Base-by-base conservation (phyloP, 2,329 filamentous ascomycete species). In the Apiospora pterosperma region DNA sequence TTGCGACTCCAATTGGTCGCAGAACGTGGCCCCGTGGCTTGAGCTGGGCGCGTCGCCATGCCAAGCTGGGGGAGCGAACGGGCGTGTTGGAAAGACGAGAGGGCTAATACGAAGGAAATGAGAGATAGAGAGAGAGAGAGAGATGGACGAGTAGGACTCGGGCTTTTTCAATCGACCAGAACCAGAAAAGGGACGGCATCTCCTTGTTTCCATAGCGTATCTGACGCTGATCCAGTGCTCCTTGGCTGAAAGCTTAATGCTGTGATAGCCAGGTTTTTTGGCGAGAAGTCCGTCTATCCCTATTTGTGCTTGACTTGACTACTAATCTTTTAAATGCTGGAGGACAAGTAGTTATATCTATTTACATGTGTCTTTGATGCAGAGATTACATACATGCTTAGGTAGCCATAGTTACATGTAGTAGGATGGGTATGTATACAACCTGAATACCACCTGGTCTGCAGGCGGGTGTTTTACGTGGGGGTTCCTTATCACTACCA, bases 181-280 rank as follows among this genome's bases (percentile, higher is more conserved):
- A 55, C 34, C 48, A 34, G 48, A 34, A 55, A 55, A 55, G 48
- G 48, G 48, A 55, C 48, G 28, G 48, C 48, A 55, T 55, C 48
- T 34, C 19, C 48, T 55, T 55, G 28, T 55, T 55, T 55, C 34
- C 25, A 28, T 55, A 28, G 48, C 48, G 48, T 55, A 28, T 55
- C 48, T 34, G 48, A 55, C 48, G 48, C 48, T 34, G 28, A n/a
- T n/a, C n/a, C n/a, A n/a, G n/a, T n/a, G n/a, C 34, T 55, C 48
- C 48, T 55, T 55, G 48, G 48, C 48, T 55, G 48, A 55, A 55
- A 55, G 48, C 48, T 55, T 55, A 55, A 55, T 55, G 25, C 42
- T 28, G 48, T 55, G 48, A 55, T 55, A 55, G 28, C 25, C 48
- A 34, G 48, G 48, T 19, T 16, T 19, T 55, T 55, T 55, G 48